A percentile compares a stretch with the other conserved stretches of the same genome.
Conservation (phyloP, 1,139 yeast species). For the Yamadazyma atmosphaerica region DNA sequence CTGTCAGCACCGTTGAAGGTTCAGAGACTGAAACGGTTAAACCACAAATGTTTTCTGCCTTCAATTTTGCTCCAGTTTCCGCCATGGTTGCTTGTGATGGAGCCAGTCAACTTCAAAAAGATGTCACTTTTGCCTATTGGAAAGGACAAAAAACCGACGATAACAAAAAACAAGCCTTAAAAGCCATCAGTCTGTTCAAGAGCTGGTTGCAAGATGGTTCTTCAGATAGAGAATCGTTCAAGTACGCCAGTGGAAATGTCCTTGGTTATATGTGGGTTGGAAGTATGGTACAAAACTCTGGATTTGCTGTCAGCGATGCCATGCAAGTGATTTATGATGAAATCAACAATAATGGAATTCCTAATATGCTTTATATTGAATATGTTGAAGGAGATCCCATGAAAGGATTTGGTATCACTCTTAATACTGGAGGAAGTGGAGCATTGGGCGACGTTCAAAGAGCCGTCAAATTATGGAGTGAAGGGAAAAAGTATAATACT, state of each 20-base stretch:
- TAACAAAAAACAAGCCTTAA: conserved; percentile 11
- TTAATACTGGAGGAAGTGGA: conserved; percentile 12
- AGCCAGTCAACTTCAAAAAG: conserved; percentile 8
- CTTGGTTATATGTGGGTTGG: conserved; percentile 19
- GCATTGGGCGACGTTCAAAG: conserved; percentile 12
- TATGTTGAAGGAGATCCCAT: conserved; percentile 13
- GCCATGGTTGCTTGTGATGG: conserved; percentile 7
- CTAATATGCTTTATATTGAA: conserved; percentile 14
- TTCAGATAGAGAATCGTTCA: conserved; percentile 12
- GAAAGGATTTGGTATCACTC: conserved; percentile 14
- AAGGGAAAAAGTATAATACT: conserved; percentile 11
- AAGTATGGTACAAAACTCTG: conserved; percentile 17
- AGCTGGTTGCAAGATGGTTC: conserved; percentile 9
- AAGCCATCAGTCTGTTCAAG: conserved; percentile 11
- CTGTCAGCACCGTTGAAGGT: background rate
- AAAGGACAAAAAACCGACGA: conserved; percentile 13
- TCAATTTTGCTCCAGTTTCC: conserved; percentile 1
- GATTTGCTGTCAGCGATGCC: conserved; percentile 13
- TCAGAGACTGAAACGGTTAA: background rate
- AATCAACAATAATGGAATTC: conserved; percentile 14
- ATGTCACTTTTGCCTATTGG: conserved; percentile 13
- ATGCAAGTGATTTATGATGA: conserved; percentile 13
- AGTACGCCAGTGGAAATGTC: conserved; percentile 8
- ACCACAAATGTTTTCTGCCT: background rate
- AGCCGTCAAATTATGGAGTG: conserved; percentile 17